phyloP scores from a whole-genome alignment of 148 eudicot genomes.

The Beta vulgaris region DNA sequence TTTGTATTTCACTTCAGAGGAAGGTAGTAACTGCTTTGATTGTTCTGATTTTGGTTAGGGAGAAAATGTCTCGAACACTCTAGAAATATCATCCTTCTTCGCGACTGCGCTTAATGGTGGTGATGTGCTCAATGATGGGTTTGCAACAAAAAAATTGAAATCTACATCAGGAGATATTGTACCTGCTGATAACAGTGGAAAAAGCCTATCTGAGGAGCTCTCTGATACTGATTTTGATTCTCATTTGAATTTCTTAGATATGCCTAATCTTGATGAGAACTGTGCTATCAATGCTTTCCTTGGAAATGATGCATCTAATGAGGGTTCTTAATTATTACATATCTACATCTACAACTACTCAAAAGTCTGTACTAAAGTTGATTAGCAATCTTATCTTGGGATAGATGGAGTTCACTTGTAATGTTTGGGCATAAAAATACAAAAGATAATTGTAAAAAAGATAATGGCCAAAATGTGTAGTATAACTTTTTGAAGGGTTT shows the following conservation, averaged over 20 bases:
- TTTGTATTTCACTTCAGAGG: conserved; percentile 55
- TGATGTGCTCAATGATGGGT: conserved; percentile 44
- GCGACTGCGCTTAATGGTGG: conserved; percentile 46
- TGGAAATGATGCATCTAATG: conserved; percentile 45
- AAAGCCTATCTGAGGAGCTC: conserved; percentile 36
- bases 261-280: conserved; percentile 59
- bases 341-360: too few species aligned
- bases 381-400: too few species aligned
- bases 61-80: conserved; percentile 55
- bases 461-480: too few species aligned
- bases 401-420: too few species aligned
- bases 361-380: too few species aligned
- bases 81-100: conserved; percentile 74
- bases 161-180: conserved; percentile 25
- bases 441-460: too few species aligned
- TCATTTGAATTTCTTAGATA: conserved; percentile 57
- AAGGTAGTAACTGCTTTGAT: conserved; percentile 75
- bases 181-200: conserved; percentile 30
- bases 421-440: too few species aligned
- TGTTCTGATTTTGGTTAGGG: conserved; percentile 78
- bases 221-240: conserved; percentile 54
- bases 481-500: too few species aligned
- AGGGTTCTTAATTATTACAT: too few species aligned
- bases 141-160: conserved; percentile 60
- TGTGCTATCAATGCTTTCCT: conserved; percentile 79